phyloP scores from a whole-genome alignment of 768 basidiomycete species.

The Gloeophyllum trabeum region DNA sequence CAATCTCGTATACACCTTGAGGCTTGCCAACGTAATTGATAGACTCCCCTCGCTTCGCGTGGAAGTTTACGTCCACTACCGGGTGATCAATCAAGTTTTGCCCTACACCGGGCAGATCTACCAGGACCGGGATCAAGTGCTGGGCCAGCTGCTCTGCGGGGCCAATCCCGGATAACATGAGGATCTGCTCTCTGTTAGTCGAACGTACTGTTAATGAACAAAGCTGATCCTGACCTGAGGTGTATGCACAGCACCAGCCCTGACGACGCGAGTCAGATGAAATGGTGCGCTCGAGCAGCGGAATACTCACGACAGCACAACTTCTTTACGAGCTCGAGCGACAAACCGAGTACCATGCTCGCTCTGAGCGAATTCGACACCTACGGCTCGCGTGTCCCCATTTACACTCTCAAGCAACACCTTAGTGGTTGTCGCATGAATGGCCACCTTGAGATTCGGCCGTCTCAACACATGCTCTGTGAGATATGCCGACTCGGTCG shows the following conservation, averaged over 20 bases:
- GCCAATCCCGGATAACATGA: slow-evolving; percentile 71
- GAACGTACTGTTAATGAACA: neutral
- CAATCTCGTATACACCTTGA: slow-evolving; percentile 1
- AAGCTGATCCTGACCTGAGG: slow-evolving; percentile 29
- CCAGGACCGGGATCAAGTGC: slow-evolving; percentile 40
- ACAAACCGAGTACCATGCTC: slow-evolving; percentile 27
- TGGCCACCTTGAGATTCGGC: slow-evolving; percentile 53
- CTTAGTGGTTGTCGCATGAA: slow-evolving; percentile 43
- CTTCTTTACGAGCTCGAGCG: slow-evolving; percentile 42
- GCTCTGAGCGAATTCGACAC: slow-evolving; percentile 45
- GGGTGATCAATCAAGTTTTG: slow-evolving; percentile 63
- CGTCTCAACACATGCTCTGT: slow-evolving; percentile 51
- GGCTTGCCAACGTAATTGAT: slow-evolving; percentile 23
- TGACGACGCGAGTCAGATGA: neutral
- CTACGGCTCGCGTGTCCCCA: slow-evolving; percentile 35
- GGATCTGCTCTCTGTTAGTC: slow-evolving; percentile 34
- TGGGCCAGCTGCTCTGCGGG: slow-evolving; percentile 43
- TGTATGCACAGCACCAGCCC: slow-evolving; percentile 49
- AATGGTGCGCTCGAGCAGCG: neutral
- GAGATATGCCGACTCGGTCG: slow-evolving; percentile 57
- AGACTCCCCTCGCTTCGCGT: slow-evolving; percentile 35
- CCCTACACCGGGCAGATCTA: slow-evolving; percentile 68
- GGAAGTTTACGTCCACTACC: slow-evolving; percentile 37
- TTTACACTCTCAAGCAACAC: slow-evolving; percentile 38
- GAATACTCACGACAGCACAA: slow-evolving; percentile 44